These are phyloP conservation scores for Spathaspora girioi DNA, from an alignment of 805 yeast genomes.

Conservation along the genomic window DNA sequence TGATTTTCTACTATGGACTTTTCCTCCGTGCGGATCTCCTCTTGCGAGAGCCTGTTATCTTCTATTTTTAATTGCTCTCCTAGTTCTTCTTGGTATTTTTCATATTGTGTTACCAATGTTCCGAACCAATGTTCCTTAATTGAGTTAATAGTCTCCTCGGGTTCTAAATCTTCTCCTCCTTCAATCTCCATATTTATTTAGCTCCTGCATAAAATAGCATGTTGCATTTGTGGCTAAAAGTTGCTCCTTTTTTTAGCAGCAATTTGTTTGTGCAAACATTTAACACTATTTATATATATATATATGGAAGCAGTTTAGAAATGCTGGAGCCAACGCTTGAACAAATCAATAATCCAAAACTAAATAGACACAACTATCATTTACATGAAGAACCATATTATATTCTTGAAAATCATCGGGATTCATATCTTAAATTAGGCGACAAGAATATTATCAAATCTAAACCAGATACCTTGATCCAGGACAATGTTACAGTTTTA, in stretches of 20 bases:
- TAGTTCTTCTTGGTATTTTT: too few species aligned
- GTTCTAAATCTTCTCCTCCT: too few species aligned
- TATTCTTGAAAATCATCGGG: conserved; percentile 1
- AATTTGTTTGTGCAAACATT: not conserved
- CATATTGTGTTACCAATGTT: too few species aligned
- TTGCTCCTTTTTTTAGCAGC: not conserved
- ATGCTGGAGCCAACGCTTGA: not conserved
- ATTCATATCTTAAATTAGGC: conserved; percentile 2
- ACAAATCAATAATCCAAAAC: not conserved
- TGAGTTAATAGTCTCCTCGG: too few species aligned
- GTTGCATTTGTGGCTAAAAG: not conserved
- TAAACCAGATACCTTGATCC: not conserved
- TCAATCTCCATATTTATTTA: too few species aligned
- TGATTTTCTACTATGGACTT: too few species aligned
- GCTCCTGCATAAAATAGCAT: not conserved
- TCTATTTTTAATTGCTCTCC: too few species aligned
- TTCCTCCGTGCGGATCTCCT: too few species aligned
- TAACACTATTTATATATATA: not conserved
- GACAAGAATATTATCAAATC: not conserved
- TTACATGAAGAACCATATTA: conserved; percentile 1
- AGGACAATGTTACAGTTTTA: conserved; percentile 5
- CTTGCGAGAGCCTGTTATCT: too few species aligned
- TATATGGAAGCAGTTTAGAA: not conserved
- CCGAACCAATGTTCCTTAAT: too few species aligned
- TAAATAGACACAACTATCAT: not conserved